A percentile compares a stretch with the other conserved stretches of the same genome.
Conservation (phyloP, 768 basidiomycete genomes). For the Phallus indusiatus region DNA sequence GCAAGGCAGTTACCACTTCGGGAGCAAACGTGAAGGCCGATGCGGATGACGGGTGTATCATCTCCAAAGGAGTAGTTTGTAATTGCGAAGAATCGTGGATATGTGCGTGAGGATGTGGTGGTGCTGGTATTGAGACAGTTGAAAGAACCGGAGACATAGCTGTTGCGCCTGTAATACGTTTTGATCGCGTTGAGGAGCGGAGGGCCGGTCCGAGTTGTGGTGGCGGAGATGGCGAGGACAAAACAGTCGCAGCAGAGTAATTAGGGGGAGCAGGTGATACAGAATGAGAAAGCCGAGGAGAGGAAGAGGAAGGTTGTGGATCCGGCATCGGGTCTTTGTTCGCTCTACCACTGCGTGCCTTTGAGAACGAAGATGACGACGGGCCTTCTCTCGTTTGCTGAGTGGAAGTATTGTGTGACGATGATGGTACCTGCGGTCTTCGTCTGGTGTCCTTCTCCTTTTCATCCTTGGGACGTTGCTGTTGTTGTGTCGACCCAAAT, state of each 20-base stretch:
- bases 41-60: background rate
- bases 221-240: background rate
- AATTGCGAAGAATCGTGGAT: background rate
- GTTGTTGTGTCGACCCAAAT: background rate
- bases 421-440: background rate
- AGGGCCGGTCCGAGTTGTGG: background rate
- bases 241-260: background rate
- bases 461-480: background rate
- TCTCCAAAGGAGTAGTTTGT: background rate
- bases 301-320: background rate
- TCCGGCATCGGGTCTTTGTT: background rate
- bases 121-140: background rate
- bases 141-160: background rate
- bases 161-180: background rate
- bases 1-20: background rate
- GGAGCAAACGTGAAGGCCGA: slow-evolving; percentile 7
- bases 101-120: background rate
- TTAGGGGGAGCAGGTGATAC: background rate
- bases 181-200: background rate
- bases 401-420: background rate
- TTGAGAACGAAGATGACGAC: background rate
- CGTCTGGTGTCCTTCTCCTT: slow-evolving; percentile 1
- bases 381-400: slow-evolving; percentile 1
- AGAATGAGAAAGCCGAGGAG: background rate
- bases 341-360: background rate